Evolutionary conservation across 2,329 filamentous ascomycete species (phyloP), one percentile per base, ranked within the genome.

Genomic region (Tolypocladium amazonense): DNA sequence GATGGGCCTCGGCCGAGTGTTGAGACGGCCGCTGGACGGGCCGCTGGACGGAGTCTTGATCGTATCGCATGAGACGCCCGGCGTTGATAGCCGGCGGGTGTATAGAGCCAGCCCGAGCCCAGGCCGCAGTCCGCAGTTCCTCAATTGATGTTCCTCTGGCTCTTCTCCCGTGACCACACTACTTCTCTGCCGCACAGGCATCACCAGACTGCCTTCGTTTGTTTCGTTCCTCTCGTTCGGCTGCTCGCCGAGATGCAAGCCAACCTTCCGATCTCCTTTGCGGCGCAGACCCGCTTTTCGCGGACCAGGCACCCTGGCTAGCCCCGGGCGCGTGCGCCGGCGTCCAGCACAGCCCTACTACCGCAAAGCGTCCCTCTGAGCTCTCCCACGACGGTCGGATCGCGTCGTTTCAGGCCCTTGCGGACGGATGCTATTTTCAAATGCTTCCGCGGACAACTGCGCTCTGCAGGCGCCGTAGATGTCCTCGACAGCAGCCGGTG

Each of bases 391-490:
- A 30, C 35, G 35, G 30, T 54, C 57, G 14, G 50, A 54, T 58
- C 57, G 23, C 43, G 9, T n/a, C n/a, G 57, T 58, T 58, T 58
- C 57, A 58, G 57, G 50, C 57, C 23, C 52, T 30, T n/a, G 38
- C 12, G 47, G n/a, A 8, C 15, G 30, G 3, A 30, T 15, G 45
- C 45, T 50, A 50, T 30, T 50, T 20, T 25, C 25, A 14, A 5
- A 8, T 30, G 33, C 2, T 50, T 25, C 45, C 6, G 12, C 25
- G 11, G n/a, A n/a, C 33, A 35, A 30, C 15, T 18, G 41, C 20
- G 20, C 45, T 37, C 12, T 30, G 25, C 6, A 12, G 9, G 15
- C 8, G 45, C 45, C 6, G 25, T 30, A 27, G 25, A 18, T 3
- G 1, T 12, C 27, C 11, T 30, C 15, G 27, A 12, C 9, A n/a